phyloP scores from a whole-genome alignment of 1,139 yeast species.

The Sugiyamaella grinbergsii region DNA sequence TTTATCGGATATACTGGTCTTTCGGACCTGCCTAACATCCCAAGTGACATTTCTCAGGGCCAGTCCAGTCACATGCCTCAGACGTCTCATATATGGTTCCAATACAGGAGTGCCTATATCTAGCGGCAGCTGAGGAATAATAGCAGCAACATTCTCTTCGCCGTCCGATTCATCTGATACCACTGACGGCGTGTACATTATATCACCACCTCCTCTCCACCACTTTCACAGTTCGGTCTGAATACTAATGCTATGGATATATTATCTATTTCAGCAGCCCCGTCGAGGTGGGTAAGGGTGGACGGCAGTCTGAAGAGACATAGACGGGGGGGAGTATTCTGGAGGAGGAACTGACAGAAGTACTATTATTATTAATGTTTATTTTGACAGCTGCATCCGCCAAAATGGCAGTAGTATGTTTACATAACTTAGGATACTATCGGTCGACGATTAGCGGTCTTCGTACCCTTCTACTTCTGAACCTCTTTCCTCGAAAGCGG shows the following conservation, averaged over 20 bases:
- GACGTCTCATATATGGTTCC: constrained; percentile 24
- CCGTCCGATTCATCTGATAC: constrained; percentile 24
- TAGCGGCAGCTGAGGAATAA: constrained; percentile 26
- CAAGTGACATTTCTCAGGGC: constrained; percentile 28
- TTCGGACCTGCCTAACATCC: constrained; percentile 14
- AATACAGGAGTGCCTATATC: constrained; percentile 30
- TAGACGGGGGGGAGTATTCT: too few species aligned
- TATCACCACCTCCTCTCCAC: neutral
- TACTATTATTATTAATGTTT: too few species aligned
- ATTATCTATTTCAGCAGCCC: too few species aligned
- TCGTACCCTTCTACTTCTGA: too few species aligned
- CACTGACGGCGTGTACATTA: constrained; percentile 26
- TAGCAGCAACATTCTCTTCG: constrained; percentile 22
- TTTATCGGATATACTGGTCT: constrained; percentile 16
- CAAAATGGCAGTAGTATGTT: too few species aligned
- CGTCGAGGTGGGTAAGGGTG: too few species aligned
- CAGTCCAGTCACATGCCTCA: constrained; percentile 33
- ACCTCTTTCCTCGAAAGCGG: too few species aligned
- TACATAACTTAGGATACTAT: too few species aligned
- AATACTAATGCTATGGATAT: neutral
- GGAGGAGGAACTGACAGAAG: too few species aligned
- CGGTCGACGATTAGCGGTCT: too few species aligned
- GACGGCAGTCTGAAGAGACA: too few species aligned
- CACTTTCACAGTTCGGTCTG: neutral
- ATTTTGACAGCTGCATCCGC: too few species aligned